Base-by-base conservation (phyloP, 768 basidiomycete species). In the Agaricus subrufescens region DNA sequence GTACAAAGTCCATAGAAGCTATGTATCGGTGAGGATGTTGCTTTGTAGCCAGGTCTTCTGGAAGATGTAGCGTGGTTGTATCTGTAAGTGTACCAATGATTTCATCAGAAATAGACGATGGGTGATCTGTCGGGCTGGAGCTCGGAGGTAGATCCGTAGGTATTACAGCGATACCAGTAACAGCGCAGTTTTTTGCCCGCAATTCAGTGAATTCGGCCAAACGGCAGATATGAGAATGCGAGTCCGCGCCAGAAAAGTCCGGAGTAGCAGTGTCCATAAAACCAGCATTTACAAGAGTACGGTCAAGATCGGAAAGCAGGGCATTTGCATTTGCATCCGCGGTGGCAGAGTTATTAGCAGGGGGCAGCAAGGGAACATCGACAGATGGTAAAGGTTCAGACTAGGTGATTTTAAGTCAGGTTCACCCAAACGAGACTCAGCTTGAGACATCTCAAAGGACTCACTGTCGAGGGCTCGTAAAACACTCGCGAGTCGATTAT, bases 1-100 rank as follows among this genome's bases (percentile, higher is more conserved):
- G 90, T 6, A 91, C 73, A 19, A 90, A 60, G 29, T 82, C 74
- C 58, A 91, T 65, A 29, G 87, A 91, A 14, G 81, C 82, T 69
- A 92, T 73, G 63, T 91, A 92, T 27, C 75, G 78, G 65, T 91
- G 88, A 15, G 64, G 45, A 19, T 63, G 65, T 11, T 57, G 50
- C n/a, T 78, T 74, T 34, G 60, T 57, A 11, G 51, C 48, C 67
- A 69, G 63, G 12, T 61, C 49, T 4, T 67, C 58, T 6, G 79
- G 76, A 42, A 80, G 65, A 39, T 64, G 64, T 29, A 85, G 65
- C 14, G 84, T 85, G 57, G 74, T 72, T 38, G 63, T 56, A 50
- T 77, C 75, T 49, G 72, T 69, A 14, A 84, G 58, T 34, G 38
- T 50, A 14, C 4, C 30, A 37, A 42, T 37, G 27, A 45, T 26